A percentile compares a stretch with the other conserved stretches of the same genome.
phyloP scores from a whole-genome alignment of 176 grass and related monocot genomes.

The Carex pumila region DNA sequence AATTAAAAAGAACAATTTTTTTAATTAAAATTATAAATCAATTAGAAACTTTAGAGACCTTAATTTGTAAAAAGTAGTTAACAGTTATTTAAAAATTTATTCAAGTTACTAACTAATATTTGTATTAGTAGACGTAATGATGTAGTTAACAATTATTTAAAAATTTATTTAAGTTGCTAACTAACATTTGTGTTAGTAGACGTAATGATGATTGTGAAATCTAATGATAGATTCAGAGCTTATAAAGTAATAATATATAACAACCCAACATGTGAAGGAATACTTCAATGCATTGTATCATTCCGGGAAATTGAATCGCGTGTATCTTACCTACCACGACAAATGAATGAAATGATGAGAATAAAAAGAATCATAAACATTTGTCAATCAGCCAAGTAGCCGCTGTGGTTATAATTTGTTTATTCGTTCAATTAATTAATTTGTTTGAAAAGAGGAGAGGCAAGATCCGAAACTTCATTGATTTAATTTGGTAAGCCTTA shows the following conservation, averaged over 20 bases:
- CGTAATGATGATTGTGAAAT: neutral
- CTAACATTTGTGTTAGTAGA: neutral
- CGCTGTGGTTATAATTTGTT: neutral
- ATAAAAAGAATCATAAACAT: neutral
- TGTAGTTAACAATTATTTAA: neutral
- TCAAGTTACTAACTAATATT: too few species aligned
- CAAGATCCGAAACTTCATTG: too few species aligned
- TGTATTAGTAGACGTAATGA: neutral
- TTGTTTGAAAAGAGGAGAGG: too few species aligned
- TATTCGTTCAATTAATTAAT: too few species aligned
- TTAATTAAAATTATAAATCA: too few species aligned
- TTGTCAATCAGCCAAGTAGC: neutral
- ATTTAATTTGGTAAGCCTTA: too few species aligned
- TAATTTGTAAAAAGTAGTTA: too few species aligned
- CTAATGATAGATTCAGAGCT: neutral
- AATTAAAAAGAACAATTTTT: too few species aligned
- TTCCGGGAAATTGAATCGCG: neutral
- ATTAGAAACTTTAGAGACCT: too few species aligned
- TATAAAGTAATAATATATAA: neutral
- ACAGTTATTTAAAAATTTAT: too few species aligned
- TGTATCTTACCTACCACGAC: neutral
- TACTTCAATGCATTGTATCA: neutral
- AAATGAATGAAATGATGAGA: neutral
- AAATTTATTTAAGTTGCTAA: too few species aligned
- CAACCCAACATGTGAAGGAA: neutral